Conservation (phyloP, 2,329 filamentous ascomycete genomes). For the Tolypocladium amazonense region DNA sequence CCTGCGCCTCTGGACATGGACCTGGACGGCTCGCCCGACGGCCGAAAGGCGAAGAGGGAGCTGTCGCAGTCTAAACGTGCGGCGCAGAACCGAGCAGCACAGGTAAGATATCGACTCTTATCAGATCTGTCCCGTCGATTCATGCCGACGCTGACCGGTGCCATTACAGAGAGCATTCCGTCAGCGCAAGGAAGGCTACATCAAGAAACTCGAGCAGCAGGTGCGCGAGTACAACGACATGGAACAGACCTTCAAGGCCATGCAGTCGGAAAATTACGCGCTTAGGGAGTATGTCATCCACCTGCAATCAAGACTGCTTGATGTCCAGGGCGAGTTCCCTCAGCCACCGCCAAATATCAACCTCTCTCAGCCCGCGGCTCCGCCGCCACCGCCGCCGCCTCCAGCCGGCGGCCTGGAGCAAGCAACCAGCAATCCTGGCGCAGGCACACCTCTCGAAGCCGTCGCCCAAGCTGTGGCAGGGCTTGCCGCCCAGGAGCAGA, state of each 20-base stretch:
- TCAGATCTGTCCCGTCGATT: not conserved
- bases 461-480: constrained; percentile 39
- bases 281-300: constrained; percentile 88
- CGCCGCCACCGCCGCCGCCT: constrained; percentile 10
- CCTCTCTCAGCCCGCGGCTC: constrained; percentile 30
- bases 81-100: constrained; percentile 90
- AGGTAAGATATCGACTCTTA: constrained; percentile 51
- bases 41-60: constrained; percentile 77
- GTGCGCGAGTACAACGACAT: constrained; percentile 71
- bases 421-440: constrained; percentile 15
- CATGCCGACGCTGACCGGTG: not conserved
- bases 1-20: constrained; percentile 12
- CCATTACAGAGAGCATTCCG: constrained; percentile 77
- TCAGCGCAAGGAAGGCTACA: constrained; percentile 95
- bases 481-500: constrained; percentile 29
- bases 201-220: constrained; percentile 93
- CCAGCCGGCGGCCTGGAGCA: constrained; percentile 13
- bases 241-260: constrained; percentile 65
- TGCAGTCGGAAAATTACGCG: constrained; percentile 82
- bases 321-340: constrained; percentile 74
- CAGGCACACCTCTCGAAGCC: constrained; percentile 31
- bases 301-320: constrained; percentile 76
- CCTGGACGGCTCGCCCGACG: constrained; percentile 30
- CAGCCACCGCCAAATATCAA: constrained; percentile 74
- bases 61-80: constrained; percentile 92